phyloP scores from a whole-genome alignment of 805 yeast genomes.

The Saturnispora halmiae region DNA sequence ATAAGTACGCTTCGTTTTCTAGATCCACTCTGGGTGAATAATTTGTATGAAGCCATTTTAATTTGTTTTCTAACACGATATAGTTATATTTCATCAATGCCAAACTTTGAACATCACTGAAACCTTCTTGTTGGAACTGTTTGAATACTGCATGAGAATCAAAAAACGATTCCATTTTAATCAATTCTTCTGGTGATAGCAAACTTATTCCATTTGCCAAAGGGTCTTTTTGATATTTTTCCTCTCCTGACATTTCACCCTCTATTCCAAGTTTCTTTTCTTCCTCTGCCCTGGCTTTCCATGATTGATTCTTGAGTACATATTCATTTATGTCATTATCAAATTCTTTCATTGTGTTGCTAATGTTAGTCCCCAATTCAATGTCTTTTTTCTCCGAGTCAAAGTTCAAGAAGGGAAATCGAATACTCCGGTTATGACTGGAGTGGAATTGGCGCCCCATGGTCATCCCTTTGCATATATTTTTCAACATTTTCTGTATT shows the following conservation, averaged over 20 bases:
- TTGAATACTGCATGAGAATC: slow-evolving; percentile 57
- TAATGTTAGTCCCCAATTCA: slow-evolving; percentile 9
- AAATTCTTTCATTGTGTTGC: slow-evolving; percentile 9
- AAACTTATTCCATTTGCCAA: slow-evolving; percentile 6
- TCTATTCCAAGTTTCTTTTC: background rate
- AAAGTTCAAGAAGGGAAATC: slow-evolving; percentile 9
- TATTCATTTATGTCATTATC: slow-evolving; percentile 9
- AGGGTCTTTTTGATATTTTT: slow-evolving; percentile 7
- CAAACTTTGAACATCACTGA: slow-evolving; percentile 52
- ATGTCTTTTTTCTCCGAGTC: slow-evolving; percentile 7
- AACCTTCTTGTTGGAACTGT: slow-evolving; percentile 47
- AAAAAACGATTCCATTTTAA: slow-evolving; percentile 33
- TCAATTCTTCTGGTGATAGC: slow-evolving; percentile 14
- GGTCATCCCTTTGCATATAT: background rate
- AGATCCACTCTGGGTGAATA: slow-evolving; percentile 55
- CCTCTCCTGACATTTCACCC: background rate
- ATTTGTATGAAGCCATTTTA: slow-evolving; percentile 38
- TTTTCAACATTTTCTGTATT: background rate
- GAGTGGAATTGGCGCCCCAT: background rate
- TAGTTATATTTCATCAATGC: slow-evolving; percentile 41
- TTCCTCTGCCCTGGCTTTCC: background rate
- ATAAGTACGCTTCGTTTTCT: slow-evolving; percentile 80
- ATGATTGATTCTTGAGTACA: slow-evolving; percentile 3
- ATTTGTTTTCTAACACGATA: slow-evolving; percentile 27
- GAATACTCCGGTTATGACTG: background rate